Base-by-base conservation (phyloP, 495 filamentous ascomycete species). In the Aspergillus affinis region DNA sequence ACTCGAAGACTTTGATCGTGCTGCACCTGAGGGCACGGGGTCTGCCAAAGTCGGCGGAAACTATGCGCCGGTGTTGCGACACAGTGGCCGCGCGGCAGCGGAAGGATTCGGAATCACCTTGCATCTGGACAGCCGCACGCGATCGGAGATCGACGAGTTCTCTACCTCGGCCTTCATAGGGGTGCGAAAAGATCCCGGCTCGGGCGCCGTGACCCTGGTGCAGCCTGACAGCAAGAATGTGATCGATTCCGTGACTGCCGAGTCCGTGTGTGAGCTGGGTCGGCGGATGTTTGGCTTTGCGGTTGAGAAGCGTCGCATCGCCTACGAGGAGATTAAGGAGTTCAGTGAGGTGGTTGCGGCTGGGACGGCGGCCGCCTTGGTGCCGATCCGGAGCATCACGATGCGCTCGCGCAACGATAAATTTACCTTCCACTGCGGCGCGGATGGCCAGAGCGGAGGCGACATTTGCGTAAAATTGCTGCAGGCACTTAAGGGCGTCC, bases 301-400 rank as follows among this genome's bases (percentile, higher is more conserved):
- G 51, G 83, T 88, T 12, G 88, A 92, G 73, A 77, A 73, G 63
- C 67, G 86, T 4, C 64, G 80, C 78, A 88, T 96, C 69, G 82
- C 84, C 61, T 93, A 93, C 72, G 79, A 84, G n/a, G 93, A 98
- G 62, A 77, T 97, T 9, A 69, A 75, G 15, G 69, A 74, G 7
- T 97, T 98, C 75, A 79, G 79, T 49, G 94, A 98, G 72, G 86
- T 98, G 19, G 82, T 97, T 75, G 94, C 93, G 4, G 92, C 91
- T 1, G 94, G 94, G 0, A 98, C 94, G 0, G 94, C 94, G 5
- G 94, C 93, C 0, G 90, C 91, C 1, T 77, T 98, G 48, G 92
- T 97, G 10, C 94, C 94, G 1, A 91, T 98, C 68, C 86, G 86
- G 54, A 92, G 88, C 52, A 96, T 98, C 63, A 90, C 89, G 1